Evolutionary conservation across 106 monocot species (phyloP).

Genomic region (Apostasia shenzhenica): DNA sequence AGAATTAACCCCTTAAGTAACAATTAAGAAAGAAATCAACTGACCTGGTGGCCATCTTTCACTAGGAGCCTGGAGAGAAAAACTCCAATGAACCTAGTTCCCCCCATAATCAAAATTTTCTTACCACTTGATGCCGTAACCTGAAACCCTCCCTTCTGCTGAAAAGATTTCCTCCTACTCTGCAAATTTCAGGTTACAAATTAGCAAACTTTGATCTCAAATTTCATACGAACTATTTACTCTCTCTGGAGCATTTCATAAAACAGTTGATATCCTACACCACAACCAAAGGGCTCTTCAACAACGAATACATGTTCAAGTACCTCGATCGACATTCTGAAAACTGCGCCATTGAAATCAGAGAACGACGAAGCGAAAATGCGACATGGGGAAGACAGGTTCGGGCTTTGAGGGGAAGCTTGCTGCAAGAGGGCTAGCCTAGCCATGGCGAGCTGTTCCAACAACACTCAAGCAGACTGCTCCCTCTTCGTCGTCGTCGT

Average conservation of each 20-base stretch:
- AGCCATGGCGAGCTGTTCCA: conserved; percentile 18
- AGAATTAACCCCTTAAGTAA: too few species aligned
- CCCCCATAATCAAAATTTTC: conserved; percentile 96
- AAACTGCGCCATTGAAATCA: conserved; percentile 62
- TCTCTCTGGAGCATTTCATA: neutral
- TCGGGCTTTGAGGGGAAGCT: conserved; percentile 14
- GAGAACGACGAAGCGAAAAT: conserved; percentile 68
- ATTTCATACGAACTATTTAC: neutral
- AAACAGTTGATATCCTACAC: neutral
- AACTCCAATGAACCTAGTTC: conserved; percentile 93
- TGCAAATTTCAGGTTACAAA: conserved; percentile 4
- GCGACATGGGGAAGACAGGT: conserved; percentile 21
- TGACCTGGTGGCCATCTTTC: conserved; percentile 88
- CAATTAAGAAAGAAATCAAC: neutral
- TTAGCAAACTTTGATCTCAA: neutral
- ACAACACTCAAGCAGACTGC: neutral
- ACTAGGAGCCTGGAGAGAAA: conserved; percentile 89
- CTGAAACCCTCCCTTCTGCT: conserved; percentile 39
- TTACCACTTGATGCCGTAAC: conserved; percentile 57
- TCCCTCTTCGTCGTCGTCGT: neutral
- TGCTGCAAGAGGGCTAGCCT: conserved; percentile 34
- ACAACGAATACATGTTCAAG: neutral
- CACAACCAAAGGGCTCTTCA: too few species aligned
- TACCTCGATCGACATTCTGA: conserved; percentile 58
- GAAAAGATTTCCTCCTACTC: conserved; percentile 47